Base-by-base conservation (phyloP, 2,329 filamentous ascomycete species). In the Grosmannia serpens region DNA sequence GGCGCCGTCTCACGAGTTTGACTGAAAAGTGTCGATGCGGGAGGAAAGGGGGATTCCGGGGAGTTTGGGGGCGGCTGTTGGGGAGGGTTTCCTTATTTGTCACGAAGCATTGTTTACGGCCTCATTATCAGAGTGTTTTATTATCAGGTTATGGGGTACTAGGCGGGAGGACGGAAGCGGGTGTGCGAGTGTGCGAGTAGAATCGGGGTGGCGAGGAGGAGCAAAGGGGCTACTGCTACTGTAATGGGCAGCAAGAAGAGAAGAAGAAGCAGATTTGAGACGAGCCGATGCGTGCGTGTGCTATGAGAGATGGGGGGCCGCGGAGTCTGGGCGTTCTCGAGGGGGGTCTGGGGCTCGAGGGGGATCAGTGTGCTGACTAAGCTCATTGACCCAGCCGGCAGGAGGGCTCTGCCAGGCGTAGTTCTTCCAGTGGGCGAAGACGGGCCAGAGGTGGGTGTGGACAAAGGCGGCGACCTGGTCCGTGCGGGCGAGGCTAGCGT, bases 381-480 rank as follows among this genome's bases (percentile, higher is more conserved):
- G 50, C 59, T 63, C 58, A 27, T 63, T 64, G 22, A 60, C 60
- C 62, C 62, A 66, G 31, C 62, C 64, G 11, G 50, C 56, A 2
- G 61, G 41, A 11, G 64, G 64, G 31, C 64, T 66, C 3, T 57
- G 47, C 64, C 64, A 88, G 53, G 78, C 76, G 65, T 80, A 86
- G 65, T 86, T 83, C 60, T 81, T 77, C 77, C 84, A 87, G 38
- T 75, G 68, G 4, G 81, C 84, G 55, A 89, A 68, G 26, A 83
- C 76, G 44, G 69, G 66, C 71, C 82, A 82, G 64, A 89, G 77
- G 13, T 67, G 62, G 51, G 66, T 55, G 51, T 70, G 64, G 17
- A 75, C 74, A 29, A 77, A 62, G 17, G 60, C 63, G 54, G 70
- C 10, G 29, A 70, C 68, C 24, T 70, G 69, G 7, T 67, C 65